phyloP scores from a whole-genome alignment of 2,329 filamentous ascomycete genomes.

The Phialemonium atrogriseum region DNA sequence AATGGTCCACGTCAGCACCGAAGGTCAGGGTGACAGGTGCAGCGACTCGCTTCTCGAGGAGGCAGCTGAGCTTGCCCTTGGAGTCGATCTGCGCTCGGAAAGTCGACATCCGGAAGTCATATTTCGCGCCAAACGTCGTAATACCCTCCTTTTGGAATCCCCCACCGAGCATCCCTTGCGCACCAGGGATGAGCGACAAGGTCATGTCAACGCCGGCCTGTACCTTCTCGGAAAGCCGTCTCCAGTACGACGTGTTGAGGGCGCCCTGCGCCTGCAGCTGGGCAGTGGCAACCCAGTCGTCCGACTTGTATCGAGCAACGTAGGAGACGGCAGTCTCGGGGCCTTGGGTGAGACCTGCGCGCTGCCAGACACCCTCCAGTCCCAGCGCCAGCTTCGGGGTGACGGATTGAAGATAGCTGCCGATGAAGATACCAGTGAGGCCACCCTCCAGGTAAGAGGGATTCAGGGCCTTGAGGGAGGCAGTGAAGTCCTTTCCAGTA shows the following conservation, averaged over 20 bases:
- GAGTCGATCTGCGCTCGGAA: slow-evolving; percentile 96
- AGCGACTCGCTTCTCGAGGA: slow-evolving; percentile 92
- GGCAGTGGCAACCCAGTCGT: slow-evolving; percentile 87
- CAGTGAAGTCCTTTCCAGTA: slow-evolving; percentile 85
- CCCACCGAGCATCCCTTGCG: slow-evolving; percentile 65
- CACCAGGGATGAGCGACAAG: slow-evolving; percentile 64
- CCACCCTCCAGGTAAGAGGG: slow-evolving; percentile 90
- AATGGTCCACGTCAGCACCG: slow-evolving; percentile 92
- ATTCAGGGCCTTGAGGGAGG: slow-evolving; percentile 88
- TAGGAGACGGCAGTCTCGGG: slow-evolving; percentile 92
- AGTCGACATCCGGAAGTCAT: slow-evolving; percentile 92
- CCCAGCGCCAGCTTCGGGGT: slow-evolving; percentile 82
- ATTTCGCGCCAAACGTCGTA: slow-evolving; percentile 90
- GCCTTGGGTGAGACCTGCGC: slow-evolving; percentile 70
- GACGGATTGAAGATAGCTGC: slow-evolving; percentile 88
- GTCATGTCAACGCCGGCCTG: slow-evolving; percentile 95
- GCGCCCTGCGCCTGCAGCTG: slow-evolving; percentile 85
- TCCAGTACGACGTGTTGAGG: slow-evolving; percentile 90
- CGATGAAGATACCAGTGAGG: slow-evolving; percentile 89
- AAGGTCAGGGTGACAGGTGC: slow-evolving; percentile 91
- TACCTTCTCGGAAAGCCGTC: slow-evolving; percentile 83
- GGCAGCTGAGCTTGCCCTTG: slow-evolving; percentile 82
- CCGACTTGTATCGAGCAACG: slow-evolving; percentile 80
- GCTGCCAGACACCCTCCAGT: slow-evolving; percentile 90
- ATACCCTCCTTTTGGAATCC: slow-evolving; percentile 76